Evolutionary conservation across 2,329 filamentous ascomycete genomes (phyloP).

Genomic region (Parastagonospora nodorum): DNA sequence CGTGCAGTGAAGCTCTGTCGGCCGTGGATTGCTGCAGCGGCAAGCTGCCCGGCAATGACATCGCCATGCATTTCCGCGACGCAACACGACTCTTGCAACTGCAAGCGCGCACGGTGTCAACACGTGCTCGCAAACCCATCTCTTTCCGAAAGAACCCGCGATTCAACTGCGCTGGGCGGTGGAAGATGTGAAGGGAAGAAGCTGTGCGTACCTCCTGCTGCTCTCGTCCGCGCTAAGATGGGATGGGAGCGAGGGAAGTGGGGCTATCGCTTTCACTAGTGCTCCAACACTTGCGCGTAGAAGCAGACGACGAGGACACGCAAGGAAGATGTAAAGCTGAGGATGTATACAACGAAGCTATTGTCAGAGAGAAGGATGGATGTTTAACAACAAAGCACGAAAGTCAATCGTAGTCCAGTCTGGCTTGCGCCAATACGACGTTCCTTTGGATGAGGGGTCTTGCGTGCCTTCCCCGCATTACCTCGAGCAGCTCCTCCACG

Average conservation of each 20-base stretch:
- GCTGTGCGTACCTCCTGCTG: slow-evolving; percentile 15
- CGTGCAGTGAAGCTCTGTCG: slow-evolving; percentile 16
- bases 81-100: neutral
- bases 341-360: slow-evolving; percentile 13
- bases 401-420: neutral
- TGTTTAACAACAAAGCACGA: slow-evolving; percentile 4
- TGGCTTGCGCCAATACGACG: slow-evolving; percentile 20
- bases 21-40: slow-evolving; percentile 27
- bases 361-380: slow-evolving; percentile 13
- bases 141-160: slow-evolving; percentile 24
- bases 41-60: slow-evolving; percentile 26
- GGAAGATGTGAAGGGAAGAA: slow-evolving; percentile 4
- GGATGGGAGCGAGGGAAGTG: slow-evolving; percentile 5
- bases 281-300: neutral
- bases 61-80: slow-evolving; percentile 12
- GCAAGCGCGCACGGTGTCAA: slow-evolving; percentile 1
- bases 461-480: slow-evolving; percentile 27
- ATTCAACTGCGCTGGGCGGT: slow-evolving; percentile 1
- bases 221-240: slow-evolving; percentile 7
- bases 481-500: slow-evolving; percentile 13
- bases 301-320: neutral
- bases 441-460: slow-evolving; percentile 28
- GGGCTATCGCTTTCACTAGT: neutral
- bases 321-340: neutral
- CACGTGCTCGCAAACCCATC: slow-evolving; percentile 10